Conservation (phyloP, 257 asterid species). For the Perilla frutescens region DNA sequence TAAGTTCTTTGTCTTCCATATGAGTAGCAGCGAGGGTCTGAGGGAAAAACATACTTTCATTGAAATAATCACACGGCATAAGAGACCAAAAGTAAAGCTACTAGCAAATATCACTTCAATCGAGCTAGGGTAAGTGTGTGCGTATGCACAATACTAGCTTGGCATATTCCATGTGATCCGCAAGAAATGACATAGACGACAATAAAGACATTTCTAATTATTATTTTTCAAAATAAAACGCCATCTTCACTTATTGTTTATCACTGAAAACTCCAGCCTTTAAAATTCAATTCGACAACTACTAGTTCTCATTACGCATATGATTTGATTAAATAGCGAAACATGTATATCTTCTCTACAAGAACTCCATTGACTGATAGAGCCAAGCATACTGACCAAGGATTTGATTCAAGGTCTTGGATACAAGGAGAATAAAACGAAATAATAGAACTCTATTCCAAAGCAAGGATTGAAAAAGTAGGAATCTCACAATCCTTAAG, state of each 20-base stretch:
- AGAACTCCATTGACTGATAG: not conserved
- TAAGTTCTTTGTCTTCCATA: constrained; percentile 79
- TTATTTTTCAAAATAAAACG: not conserved
- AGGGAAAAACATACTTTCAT: constrained; percentile 7
- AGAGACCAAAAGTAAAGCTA: no score
- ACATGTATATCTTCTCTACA: not conserved
- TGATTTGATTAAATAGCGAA: not conserved
- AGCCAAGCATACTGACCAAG: not conserved
- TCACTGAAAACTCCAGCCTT: not conserved
- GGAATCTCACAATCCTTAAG: not conserved
- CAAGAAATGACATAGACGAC: not conserved
- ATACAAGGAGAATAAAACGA: not conserved
- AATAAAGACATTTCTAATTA: not conserved
- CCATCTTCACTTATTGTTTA: not conserved
- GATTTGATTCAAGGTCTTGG: not conserved
- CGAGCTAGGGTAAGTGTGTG: constrained; percentile 19
- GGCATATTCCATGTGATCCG: not conserved
- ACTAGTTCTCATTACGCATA: not conserved
- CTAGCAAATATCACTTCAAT: not conserved
- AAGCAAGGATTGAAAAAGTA: not conserved
- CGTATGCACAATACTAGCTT: not conserved
- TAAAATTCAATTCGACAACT: not conserved
- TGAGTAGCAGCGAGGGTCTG: constrained; percentile 91
- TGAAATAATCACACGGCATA: not conserved
- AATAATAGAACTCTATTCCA: no score